Base-by-base conservation (phyloP, 2,329 filamentous ascomycete species). In the Colletotrichum endophyticum region DNA sequence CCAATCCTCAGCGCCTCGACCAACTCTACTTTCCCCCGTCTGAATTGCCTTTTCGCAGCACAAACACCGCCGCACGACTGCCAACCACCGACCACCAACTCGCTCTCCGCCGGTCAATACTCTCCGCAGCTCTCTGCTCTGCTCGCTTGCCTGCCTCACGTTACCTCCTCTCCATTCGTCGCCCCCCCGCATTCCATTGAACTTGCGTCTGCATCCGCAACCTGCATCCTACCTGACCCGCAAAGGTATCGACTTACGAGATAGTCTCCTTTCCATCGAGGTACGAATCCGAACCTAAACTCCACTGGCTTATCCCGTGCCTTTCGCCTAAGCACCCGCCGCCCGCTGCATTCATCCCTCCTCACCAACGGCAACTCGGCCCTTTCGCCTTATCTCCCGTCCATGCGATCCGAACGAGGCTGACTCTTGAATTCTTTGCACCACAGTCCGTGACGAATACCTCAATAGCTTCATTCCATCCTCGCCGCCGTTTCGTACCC, bases 341-440 rank as follows among this genome's bases (percentile, higher is more conserved):
- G 73, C 70, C 39, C 39, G 39, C 39, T 73, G 74, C 70, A 59
- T 76, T 59, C 70, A 28, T 68, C 73, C 57, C 73, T 73, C 57
- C 64, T 68, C n/a, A 53, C 39, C 69, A 53, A 49, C 73, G 57
- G 30, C 70, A 73, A 73, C 64, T 64, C 70, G 57, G 73, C 49
- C 57, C 34, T 19, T 59, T 73, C 34, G 57, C 63, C 73, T 73
- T 73, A 69, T 76, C 74, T 76, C 32, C 64, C n/a, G 66, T 30
- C 71, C 57, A 67, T 36, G 72, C 66, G 62, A 56, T 63, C 75
- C 61, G 32, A 71, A 66, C 67, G 36, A 77, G 67, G 72, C 75
- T 77, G 72, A 76, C 71, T 66, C 19, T 53, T 53, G 25, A 70
- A 34, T 71, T 53, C 56, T 34, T 39, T 49, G 16, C 39, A 19